These are phyloP conservation scores for Nephelium lappaceum DNA, from an alignment of 345 rosid species.

Conservation along the genomic window DNA sequence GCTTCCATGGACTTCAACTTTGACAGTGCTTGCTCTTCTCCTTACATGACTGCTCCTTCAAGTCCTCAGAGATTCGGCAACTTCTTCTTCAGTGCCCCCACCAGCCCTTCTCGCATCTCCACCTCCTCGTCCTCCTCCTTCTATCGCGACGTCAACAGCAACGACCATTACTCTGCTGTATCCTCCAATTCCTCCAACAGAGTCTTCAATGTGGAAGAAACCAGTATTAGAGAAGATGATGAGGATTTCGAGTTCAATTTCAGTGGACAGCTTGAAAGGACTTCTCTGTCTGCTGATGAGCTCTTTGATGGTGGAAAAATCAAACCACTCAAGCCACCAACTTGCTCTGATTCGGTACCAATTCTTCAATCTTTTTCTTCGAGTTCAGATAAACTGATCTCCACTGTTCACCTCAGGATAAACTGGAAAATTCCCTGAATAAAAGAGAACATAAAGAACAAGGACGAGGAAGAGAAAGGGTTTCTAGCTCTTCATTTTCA, in stretches of 20 bases:
- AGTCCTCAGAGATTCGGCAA: conserved; percentile 78
- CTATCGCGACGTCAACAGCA: conserved; percentile 14
- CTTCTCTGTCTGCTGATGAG: conserved; percentile 83
- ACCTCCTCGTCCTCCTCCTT: conserved; percentile 21
- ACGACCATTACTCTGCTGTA: too few species aligned
- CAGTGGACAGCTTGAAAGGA: conserved; percentile 70
- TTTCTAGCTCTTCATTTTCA: conserved; percentile 27
- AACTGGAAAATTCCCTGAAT: conserved; percentile 27
- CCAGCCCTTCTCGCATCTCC: conserved; percentile 58
- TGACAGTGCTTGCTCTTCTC: conserved; percentile 82
- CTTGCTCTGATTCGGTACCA: conserved; percentile 37
- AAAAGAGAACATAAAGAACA: conserved; percentile 35
- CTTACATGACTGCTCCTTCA: conserved; percentile 97
- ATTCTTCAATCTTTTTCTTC: conserved; percentile 33
- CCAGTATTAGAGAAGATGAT: conserved; percentile 14
- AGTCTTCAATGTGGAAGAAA: conserved; percentile 13
- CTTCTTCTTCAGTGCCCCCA: conserved; percentile 62
- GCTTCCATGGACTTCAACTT: conserved; percentile 60
- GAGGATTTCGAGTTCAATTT: conserved; percentile 80
- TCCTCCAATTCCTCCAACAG: background rate
- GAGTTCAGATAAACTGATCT: conserved; percentile 24
- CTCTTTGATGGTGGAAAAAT: conserved; percentile 89
- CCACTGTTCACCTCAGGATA: background rate
- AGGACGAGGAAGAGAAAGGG: conserved; percentile 39
- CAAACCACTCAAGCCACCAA: conserved; percentile 60